Percentiles rank a stretch among this genome's conserved stretches.
These are phyloP conservation scores for Vigna reflexopilosa DNA, from an alignment of 306 rosid genomes.

Conservation along the genomic window DNA sequence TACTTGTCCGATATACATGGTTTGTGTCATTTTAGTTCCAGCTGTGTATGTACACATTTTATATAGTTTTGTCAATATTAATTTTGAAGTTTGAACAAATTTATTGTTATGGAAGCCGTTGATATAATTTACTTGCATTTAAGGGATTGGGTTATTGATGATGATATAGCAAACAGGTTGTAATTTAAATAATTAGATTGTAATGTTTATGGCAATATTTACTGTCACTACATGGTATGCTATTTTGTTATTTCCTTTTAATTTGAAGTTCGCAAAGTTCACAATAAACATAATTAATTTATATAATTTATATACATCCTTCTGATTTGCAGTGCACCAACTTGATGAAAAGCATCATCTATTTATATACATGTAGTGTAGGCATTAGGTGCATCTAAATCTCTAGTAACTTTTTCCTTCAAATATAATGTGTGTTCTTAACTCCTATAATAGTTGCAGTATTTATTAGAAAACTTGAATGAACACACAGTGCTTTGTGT, in stretches of 20 bases:
- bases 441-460: conserved; percentile 8
- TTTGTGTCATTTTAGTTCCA: conserved; percentile 50
- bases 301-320: not conserved
- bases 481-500: conserved; percentile 18
- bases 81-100: conserved; percentile 6
- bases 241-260: conserved; percentile 24
- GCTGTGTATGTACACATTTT: conserved; percentile 19
- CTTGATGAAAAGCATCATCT: not conserved
- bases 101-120: not conserved
- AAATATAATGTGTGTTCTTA: not conserved
- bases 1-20: conserved; percentile 93
- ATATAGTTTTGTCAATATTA: not conserved
- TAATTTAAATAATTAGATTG: not conserved
- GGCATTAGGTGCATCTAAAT: conserved; percentile 16
- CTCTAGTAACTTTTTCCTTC: not conserved
- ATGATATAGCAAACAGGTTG: not conserved
- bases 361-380: not conserved
- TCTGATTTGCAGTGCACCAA: conserved; percentile 14
- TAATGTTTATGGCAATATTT: conserved; percentile 11
- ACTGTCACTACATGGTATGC: not conserved
- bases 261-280: conserved; percentile 9
- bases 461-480: not conserved
- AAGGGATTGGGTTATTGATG: conserved; percentile 16
- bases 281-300: not conserved
- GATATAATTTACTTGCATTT: conserved; percentile 25